phyloP scores from a whole-genome alignment of 306 rosid genomes.

The Crataegus laevigata region DNA sequence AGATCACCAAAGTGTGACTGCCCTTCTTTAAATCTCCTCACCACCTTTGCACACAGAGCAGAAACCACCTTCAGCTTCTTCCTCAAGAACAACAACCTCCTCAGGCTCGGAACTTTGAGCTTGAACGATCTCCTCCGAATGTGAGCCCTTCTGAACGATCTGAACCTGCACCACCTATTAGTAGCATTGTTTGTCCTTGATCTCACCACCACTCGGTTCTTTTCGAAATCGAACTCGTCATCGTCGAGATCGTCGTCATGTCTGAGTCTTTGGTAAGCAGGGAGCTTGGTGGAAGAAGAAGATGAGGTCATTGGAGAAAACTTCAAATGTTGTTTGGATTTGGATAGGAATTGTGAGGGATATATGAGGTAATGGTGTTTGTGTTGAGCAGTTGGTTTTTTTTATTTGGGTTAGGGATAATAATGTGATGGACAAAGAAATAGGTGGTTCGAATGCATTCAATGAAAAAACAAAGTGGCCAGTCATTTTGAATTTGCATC shows the following conservation, averaged over 20 bases:
- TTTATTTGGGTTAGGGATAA: not conserved
- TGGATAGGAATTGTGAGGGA: no score
- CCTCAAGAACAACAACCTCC: slow-evolving; percentile 44
- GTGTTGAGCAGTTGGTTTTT: slow-evolving; percentile 2
- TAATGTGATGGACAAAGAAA: not conserved
- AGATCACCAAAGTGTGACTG: slow-evolving; percentile 64
- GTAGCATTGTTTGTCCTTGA: not conserved
- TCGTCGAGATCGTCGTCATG: slow-evolving; percentile 10
- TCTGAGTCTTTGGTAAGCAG: slow-evolving; percentile 43
- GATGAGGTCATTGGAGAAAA: not conserved
- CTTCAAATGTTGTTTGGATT: no score
- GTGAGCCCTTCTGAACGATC: not conserved
- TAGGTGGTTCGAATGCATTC: slow-evolving; percentile 22
- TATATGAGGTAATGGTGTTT: slow-evolving; percentile 2
- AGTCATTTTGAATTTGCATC: not conserved
- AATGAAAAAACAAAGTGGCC: slow-evolving; percentile 20
- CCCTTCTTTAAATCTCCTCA: slow-evolving; percentile 50
- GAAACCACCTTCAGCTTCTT: slow-evolving; percentile 39
- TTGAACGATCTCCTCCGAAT: slow-evolving; percentile 41
- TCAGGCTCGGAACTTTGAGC: slow-evolving; percentile 56
- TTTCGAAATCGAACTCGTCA: slow-evolving; percentile 11
- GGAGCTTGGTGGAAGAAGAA: slow-evolving; percentile 14
- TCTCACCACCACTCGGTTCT: slow-evolving; percentile 17
- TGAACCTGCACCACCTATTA: slow-evolving; percentile 30
- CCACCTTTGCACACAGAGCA: slow-evolving; percentile 27